Evolutionary conservation across 495 filamentous ascomycete species (phyloP).

Genomic region (Xylaria curta): DNA sequence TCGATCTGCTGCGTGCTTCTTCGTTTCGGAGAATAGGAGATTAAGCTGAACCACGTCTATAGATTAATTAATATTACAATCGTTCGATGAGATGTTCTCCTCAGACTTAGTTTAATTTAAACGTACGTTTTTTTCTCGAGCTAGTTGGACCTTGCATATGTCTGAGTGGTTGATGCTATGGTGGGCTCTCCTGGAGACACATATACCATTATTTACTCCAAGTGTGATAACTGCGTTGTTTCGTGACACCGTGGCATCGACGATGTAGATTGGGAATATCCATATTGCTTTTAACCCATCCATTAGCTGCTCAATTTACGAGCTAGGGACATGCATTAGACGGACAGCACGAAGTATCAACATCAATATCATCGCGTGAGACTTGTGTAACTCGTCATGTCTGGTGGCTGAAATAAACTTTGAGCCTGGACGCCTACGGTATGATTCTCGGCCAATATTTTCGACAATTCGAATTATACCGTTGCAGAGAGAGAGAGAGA

Average conservation of each 20-base stretch:
- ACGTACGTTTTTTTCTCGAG: neutral
- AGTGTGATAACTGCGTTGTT: neutral
- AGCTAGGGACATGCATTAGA: neutral
- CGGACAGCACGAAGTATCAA: neutral
- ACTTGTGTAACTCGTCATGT: neutral
- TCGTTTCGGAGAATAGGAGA: neutral
- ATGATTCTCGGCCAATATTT: neutral
- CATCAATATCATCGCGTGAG: neutral
- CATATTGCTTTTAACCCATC: neutral
- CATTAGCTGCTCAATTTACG: neutral
- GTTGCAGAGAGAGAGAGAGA: neutral
- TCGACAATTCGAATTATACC: neutral
- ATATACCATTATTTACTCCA: neutral
- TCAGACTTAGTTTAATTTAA: neutral
- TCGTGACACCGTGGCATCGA: neutral
- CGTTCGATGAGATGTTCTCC: neutral
- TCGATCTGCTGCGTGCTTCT: neutral
- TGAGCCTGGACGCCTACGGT: neutral
- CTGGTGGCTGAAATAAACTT: neutral
- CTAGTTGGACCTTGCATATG: neutral
- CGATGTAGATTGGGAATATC: neutral
- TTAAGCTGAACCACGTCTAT: neutral
- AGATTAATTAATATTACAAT: neutral
- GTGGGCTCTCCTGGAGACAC: neutral
- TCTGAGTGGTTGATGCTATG: neutral